Evolutionary conservation across 2,329 filamentous ascomycete genomes (phyloP).

Genomic region (Biscogniauxia mediterranea): DNA sequence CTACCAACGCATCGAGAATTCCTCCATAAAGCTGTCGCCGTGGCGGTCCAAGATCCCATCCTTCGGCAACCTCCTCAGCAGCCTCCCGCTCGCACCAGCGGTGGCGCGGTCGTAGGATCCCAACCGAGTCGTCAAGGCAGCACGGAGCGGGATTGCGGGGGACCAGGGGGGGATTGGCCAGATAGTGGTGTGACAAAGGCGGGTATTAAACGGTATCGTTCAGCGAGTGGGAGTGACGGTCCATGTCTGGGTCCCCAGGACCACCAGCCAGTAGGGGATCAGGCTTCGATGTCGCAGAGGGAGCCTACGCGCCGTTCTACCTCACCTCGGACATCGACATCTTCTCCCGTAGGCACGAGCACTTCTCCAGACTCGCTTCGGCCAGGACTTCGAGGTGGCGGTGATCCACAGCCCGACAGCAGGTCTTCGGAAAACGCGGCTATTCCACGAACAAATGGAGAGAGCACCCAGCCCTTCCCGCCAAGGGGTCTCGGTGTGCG

Average conservation of each 20-base stretch:
- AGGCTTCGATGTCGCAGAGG: constrained; percentile 64
- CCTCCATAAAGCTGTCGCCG: constrained; percentile 27
- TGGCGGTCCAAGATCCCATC: constrained; percentile 39
- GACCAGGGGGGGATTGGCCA: constrained; percentile 28
- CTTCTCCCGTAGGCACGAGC: constrained; percentile 38
- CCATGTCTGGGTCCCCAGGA: constrained; percentile 58
- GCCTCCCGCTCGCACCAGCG: constrained; percentile 27
- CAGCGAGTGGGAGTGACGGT: constrained; percentile 36
- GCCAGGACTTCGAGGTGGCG: constrained; percentile 29
- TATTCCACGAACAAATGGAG: constrained; percentile 29
- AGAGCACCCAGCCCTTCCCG: constrained; percentile 29
- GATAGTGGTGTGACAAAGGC: constrained; percentile 24
- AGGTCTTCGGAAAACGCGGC: constrained; percentile 29
- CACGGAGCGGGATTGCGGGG: constrained; percentile 22
- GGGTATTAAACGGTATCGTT: constrained; percentile 30
- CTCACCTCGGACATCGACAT: constrained; percentile 49
- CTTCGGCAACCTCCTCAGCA: constrained; percentile 33
- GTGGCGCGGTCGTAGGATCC: constrained; percentile 30
- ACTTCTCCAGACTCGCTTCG: constrained; percentile 30
- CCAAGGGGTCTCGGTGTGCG: constrained; percentile 41
- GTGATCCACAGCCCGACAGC: constrained; percentile 30
- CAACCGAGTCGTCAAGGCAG: constrained; percentile 23
- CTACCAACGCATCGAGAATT: constrained; percentile 9
- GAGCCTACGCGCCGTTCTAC: constrained; percentile 55
- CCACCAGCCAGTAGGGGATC: constrained; percentile 53